Base-by-base conservation (phyloP, 1,284 basidiomycete species). In the Pisolithus thermaeus region DNA sequence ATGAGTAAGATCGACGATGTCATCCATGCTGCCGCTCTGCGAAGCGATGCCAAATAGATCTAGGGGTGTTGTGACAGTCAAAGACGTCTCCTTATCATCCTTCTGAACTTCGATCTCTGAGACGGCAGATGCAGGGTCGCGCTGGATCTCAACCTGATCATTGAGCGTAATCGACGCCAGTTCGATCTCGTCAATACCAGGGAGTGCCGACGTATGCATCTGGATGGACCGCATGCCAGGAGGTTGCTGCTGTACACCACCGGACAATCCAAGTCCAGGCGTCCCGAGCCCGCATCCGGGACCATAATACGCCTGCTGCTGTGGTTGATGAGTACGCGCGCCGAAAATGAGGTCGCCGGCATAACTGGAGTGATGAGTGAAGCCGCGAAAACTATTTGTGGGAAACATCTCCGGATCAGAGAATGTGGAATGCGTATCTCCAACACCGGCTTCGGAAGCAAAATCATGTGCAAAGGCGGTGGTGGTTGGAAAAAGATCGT, bases 271-370 rank as follows among this genome's bases (percentile, higher is more conserved):
- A 40, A 81, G 69, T n/a, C 75, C 76, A 54, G 70, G 67, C 51
- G 67, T 63, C 28, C 73, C 74, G 53, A 74, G 75, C 23, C 73
- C 77, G 55, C 75, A 73, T 1, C 77, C 75, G 20, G 68, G 66
- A 18, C 76, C 74, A 59, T 72, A 74, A 65, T 77, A 69, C 56
- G 69, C 59, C 47, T 70, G 70, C 49, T 73, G 30, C 30, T 30
- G 74, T n/a, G 78, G 77, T 55, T 83, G 81, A 55, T 84, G 82
- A 4, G 81, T 77, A 49, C 87, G 74, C 28, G 84, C 76, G 52
- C 88, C 85, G 58, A 89, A 89, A 59, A 90, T 90, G 58, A 91
- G 75, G 67, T 90, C 88, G 22, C 88, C 88, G 27, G 88, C 88
- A 61, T 86, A 87, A 64, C 75, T 81, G 41, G 87, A 90, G 63